A percentile compares a stretch with the other conserved stretches of the same genome.
These are phyloP conservation scores for Lactarius evosmus DNA, from an alignment of 768 basidiomycete species.

Conservation along the genomic window DNA sequence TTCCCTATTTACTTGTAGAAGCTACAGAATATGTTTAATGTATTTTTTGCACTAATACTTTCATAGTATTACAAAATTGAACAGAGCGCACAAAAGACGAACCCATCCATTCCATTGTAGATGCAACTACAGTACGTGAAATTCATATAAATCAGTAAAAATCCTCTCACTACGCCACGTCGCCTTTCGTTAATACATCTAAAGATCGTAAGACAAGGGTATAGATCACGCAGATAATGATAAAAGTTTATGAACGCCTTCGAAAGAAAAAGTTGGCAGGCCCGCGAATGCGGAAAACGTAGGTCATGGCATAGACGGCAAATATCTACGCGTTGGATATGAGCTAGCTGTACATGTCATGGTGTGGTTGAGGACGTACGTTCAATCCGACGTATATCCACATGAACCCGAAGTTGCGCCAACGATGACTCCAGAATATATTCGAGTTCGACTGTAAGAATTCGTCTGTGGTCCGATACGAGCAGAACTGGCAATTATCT, in stretches of 20 bases:
- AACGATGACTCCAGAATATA: conserved; percentile 52
- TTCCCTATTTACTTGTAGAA: too few species aligned
- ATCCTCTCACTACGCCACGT: too few species aligned
- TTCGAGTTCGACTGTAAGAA: conserved; percentile 57
- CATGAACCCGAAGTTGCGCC: conserved; percentile 49
- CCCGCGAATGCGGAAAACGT: conserved; percentile 48
- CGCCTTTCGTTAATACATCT: too few species aligned
- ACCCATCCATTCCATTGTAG: background rate
- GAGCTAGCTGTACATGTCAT: background rate
- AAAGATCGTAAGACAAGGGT: too few species aligned
- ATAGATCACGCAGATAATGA: background rate
- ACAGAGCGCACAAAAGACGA: too few species aligned
- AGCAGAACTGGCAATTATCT: conserved; percentile 51
- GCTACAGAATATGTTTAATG: too few species aligned
- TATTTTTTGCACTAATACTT: too few species aligned
- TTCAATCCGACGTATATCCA: conserved; percentile 44
- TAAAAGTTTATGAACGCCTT: background rate
- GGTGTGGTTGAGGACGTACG: conserved; percentile 35
- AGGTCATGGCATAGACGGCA: conserved; percentile 50
- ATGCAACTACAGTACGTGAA: background rate
- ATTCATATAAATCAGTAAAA: background rate
- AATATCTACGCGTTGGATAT: conserved; percentile 38
- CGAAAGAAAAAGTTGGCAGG: conserved; percentile 28
- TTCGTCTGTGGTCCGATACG: conserved; percentile 52
- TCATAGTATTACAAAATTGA: too few species aligned